These are phyloP conservation scores for Aspergillus pseudoviridinutans DNA, from an alignment of 2,329 filamentous ascomycete genomes.

Conservation along the genomic window DNA sequence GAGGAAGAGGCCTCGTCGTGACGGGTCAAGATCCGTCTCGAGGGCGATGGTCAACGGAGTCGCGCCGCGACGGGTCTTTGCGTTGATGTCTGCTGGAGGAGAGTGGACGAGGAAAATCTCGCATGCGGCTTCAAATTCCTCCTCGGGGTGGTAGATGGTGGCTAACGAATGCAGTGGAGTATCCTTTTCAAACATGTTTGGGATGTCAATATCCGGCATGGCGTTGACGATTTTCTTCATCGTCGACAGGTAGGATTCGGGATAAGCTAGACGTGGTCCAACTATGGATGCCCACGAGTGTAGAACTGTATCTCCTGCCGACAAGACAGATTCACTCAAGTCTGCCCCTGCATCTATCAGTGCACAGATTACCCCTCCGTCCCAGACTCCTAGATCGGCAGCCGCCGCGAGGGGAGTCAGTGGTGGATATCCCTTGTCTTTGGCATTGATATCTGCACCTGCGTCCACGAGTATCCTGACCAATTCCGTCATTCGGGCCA, in stretches of 20 bases:
- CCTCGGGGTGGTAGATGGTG: constrained; percentile 17
- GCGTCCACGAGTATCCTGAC: constrained; percentile 11
- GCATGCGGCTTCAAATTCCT: constrained; percentile 21
- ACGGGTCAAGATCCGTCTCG: constrained; percentile 15
- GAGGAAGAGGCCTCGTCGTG: constrained; percentile 15
- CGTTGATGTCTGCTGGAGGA: constrained; percentile 17
- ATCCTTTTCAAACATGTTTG: constrained; percentile 14
- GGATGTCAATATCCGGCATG: constrained; percentile 15
- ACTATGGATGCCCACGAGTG: constrained; percentile 21
- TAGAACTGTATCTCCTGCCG: constrained; percentile 19
- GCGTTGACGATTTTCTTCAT: constrained; percentile 13
- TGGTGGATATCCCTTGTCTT: constrained; percentile 11
- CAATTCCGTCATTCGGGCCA: constrained; percentile 11
- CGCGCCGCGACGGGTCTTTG: constrained; percentile 12
- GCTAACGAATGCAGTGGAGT: constrained; percentile 22
- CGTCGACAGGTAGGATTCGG: constrained; percentile 17
- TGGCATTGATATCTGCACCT: constrained; percentile 14
- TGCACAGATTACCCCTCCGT: constrained; percentile 20
- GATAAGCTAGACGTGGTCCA: constrained; percentile 20
- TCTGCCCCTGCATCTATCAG: constrained; percentile 19
- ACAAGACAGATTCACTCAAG: constrained; percentile 8
- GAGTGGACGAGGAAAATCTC: constrained; percentile 16
- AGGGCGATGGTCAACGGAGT: constrained; percentile 20
- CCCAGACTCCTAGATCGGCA: constrained; percentile 20
- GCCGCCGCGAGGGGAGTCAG: constrained; percentile 21